These are phyloP conservation scores for Annulohypoxylon maeteangense DNA, from an alignment of 495 filamentous ascomycete species.

Conservation along the genomic window DNA sequence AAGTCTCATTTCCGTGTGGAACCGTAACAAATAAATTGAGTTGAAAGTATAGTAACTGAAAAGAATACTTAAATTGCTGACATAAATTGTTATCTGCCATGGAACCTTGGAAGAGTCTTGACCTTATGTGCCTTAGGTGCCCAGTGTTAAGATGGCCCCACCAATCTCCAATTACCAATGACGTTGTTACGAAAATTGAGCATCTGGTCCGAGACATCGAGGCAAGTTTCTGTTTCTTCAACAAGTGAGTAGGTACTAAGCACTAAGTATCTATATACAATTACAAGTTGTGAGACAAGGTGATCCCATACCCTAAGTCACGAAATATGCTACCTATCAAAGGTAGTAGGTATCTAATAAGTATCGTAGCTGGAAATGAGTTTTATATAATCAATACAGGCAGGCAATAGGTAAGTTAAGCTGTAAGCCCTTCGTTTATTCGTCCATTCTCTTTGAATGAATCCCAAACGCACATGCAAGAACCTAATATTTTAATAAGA, in stretches of 20 bases:
- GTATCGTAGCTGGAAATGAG: neutral
- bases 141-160: conserved; percentile 10
- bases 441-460: conserved; percentile 9
- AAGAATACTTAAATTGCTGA: conserved; percentile 4
- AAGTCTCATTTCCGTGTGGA: neutral
- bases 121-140: neutral
- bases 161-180: conserved; percentile 30
- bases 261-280: neutral
- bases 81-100: conserved; percentile 13
- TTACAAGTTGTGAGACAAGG: conserved; percentile 20
- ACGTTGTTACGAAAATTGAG: conserved; percentile 26
- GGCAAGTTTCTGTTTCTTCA: conserved; percentile 2
- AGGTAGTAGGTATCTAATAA: no score
- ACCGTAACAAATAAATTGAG: neutral
- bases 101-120: neutral
- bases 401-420: neutral
- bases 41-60: neutral
- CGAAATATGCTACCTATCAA: neutral
- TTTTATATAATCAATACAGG: neutral
- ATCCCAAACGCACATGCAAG: conserved; percentile 16
- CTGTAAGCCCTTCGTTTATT: neutral
- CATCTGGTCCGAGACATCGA: conserved; percentile 16
- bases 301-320: neutral
- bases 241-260: neutral
- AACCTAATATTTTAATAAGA: conserved; percentile 15